These are phyloP conservation scores for Cyberlindnera mississippiensis DNA, from an alignment of 805 yeast genomes.

Conservation along the genomic window DNA sequence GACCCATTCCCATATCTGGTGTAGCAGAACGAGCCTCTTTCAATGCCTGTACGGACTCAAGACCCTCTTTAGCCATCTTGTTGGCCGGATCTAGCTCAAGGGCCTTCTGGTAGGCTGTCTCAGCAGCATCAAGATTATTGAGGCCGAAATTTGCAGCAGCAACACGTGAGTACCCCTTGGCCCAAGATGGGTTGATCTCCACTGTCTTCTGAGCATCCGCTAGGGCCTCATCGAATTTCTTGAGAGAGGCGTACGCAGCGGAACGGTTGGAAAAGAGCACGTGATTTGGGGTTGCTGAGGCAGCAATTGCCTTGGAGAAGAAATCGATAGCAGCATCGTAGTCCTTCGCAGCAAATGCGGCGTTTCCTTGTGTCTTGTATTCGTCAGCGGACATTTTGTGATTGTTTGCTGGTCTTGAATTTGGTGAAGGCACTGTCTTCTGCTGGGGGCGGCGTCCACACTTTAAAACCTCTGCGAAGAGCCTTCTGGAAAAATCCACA, in stretches of 20 bases:
- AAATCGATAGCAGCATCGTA: slow-evolving; percentile 72
- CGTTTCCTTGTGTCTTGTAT: slow-evolving; percentile 88
- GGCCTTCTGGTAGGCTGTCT: slow-evolving; percentile 68
- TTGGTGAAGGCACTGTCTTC: background rate
- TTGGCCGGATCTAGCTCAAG: slow-evolving; percentile 76
- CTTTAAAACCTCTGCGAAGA: background rate
- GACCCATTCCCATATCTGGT: slow-evolving; percentile 74
- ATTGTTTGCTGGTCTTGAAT: background rate
- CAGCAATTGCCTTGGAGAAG: slow-evolving; percentile 85
- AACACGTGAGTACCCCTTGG: slow-evolving; percentile 90
- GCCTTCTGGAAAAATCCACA: slow-evolving; percentile 13
- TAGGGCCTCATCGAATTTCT: slow-evolving; percentile 69
- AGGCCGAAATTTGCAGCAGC: slow-evolving; percentile 93
- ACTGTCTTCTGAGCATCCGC: slow-evolving; percentile 84
- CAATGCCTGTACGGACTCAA: slow-evolving; percentile 64
- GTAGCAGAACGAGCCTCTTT: slow-evolving; percentile 36
- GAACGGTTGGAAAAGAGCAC: slow-evolving; percentile 93
- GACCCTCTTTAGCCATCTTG: slow-evolving; percentile 83
- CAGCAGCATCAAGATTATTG: slow-evolving; percentile 74
- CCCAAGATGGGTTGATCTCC: slow-evolving; percentile 81
- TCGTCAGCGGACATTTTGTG: slow-evolving; percentile 59
- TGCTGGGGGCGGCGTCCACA: background rate
- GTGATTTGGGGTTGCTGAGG: slow-evolving; percentile 79
- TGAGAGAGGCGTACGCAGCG: slow-evolving; percentile 80
- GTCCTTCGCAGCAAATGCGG: slow-evolving; percentile 85